Evolutionary conservation across 352 stramenopile species (phyloP).

Genomic region (Pythium aristosporum): DNA sequence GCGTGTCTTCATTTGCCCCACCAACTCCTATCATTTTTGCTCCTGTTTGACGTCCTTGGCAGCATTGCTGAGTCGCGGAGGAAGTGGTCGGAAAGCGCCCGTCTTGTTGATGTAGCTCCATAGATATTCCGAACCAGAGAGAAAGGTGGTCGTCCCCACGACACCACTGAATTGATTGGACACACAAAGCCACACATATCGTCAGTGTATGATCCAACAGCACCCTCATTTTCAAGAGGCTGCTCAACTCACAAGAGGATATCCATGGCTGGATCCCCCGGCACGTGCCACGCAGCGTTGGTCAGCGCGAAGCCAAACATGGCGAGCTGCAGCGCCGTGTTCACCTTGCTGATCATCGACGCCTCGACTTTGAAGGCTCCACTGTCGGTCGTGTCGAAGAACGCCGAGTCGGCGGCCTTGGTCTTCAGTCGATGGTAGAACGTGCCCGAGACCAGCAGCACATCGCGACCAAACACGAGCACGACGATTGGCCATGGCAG

Average conservation of each 20-base stretch:
- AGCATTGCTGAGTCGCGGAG: slow-evolving; percentile 6
- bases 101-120: slow-evolving; percentile 75
- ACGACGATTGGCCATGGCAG: slow-evolving; percentile 60
- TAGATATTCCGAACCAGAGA: slow-evolving; percentile 76
- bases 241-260: slow-evolving; percentile 52
- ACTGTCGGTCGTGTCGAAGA: slow-evolving; percentile 79
- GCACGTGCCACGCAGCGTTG: slow-evolving; percentile 73
- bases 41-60: slow-evolving; percentile 4
- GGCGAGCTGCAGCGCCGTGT: slow-evolving; percentile 77
- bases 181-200: neutral
- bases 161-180: slow-evolving; percentile 39
- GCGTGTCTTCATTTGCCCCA: neutral
- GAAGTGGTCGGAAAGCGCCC: slow-evolving; percentile 58
- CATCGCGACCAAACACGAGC: slow-evolving; percentile 73
- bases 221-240: too few relatives aligned
- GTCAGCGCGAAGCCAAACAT: slow-evolving; percentile 73
- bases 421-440: slow-evolving; percentile 78
- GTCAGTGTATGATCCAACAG: slow-evolving; percentile 1
- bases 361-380: slow-evolving; percentile 73
- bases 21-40: neutral
- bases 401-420: slow-evolving; percentile 60
- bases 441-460: slow-evolving; percentile 71
- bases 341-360: slow-evolving; percentile 73
- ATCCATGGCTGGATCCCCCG: slow-evolving; percentile 49
- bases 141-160: slow-evolving; percentile 69